Conservation (phyloP, 208 protist species). For the Leishmania turanica region DNA sequence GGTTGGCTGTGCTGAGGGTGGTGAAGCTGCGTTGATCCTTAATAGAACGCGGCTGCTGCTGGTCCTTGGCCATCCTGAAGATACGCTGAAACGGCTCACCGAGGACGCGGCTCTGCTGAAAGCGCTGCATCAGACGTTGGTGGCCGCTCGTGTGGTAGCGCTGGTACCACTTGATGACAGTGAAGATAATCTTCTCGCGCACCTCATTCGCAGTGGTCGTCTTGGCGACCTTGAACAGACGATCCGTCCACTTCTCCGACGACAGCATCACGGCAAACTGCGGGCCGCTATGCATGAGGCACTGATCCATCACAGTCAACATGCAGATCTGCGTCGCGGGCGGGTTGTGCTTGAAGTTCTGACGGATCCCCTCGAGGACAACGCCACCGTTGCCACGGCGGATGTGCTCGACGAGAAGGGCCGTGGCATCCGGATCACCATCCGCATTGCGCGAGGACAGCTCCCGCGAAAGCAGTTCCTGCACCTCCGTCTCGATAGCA, state of each 20-base stretch:
- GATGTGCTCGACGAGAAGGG: slow-evolving; percentile 65
- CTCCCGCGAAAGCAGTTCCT: slow-evolving; percentile 29
- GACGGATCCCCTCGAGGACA: slow-evolving; percentile 77
- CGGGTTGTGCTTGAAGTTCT: slow-evolving; percentile 74
- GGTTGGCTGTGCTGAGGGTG: slow-evolving; percentile 37
- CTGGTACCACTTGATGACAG: slow-evolving; percentile 75
- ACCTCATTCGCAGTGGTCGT: slow-evolving; percentile 47
- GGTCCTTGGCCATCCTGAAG: slow-evolving; percentile 43
- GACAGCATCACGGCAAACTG: slow-evolving; percentile 81
- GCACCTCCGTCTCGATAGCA: slow-evolving; percentile 26
- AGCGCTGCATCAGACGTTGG: slow-evolving; percentile 71
- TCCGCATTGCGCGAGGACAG: slow-evolving; percentile 47
- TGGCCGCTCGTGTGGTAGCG: slow-evolving; percentile 80
- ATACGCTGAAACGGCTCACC: slow-evolving; percentile 63
- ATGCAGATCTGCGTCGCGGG: slow-evolving; percentile 61
- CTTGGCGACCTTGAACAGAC: slow-evolving; percentile 88
- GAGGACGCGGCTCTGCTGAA: slow-evolving; percentile 72
- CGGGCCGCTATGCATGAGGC: slow-evolving; percentile 68
- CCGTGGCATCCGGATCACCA: slow-evolving; percentile 52
- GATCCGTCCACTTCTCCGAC: slow-evolving; percentile 88
- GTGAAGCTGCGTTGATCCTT: slow-evolving; percentile 41
- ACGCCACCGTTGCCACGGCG: slow-evolving; percentile 56
- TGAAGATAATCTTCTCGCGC: slow-evolving; percentile 74
- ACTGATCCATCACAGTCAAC: slow-evolving; percentile 81
- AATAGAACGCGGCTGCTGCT: slow-evolving; percentile 20